Base-by-base conservation (phyloP, 106 monocot genomes). In the Dendrobium nobile region DNA sequence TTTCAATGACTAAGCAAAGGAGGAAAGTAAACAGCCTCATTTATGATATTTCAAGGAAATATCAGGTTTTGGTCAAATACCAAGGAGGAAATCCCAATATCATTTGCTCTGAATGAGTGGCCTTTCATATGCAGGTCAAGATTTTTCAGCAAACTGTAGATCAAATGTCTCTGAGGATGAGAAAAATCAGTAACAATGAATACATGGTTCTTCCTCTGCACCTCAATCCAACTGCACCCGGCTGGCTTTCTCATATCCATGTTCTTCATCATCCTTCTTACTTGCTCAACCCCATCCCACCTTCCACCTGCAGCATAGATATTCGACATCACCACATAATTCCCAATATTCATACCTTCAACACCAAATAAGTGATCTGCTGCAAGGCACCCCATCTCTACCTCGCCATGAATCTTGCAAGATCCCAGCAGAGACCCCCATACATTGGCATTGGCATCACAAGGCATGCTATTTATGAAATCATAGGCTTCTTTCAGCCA, bases 211-310 rank as follows among this genome's bases (percentile, higher is more conserved):
- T 16, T 78, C 42, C 59, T 87, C 68, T 84, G 84, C 26, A 92
- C 80, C 79, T 91, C 91, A 42, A 89, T 86, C 93, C 93, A 91
- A 76, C 93, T 94, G 79, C 93, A 94, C 13, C 94, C 94, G 1
- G 91, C 88, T 3, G 89, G 91, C 76, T 91, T 94, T 70, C 67
- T 87, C 72, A 88, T 15, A 44, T 88, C 84, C 77, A 82, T 94
- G 7, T 61, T 72, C 81, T 85, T 94, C 85, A 91, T 86, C 75
- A 89, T 48, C 42, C 67, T 78, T 61, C 94, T 80, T 17, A 94
- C 81, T n/a, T 83, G 65, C 82, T 91, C 94, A 48, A 94, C 94
- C 17, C 85, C 79, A 73, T 91, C 88, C 94, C 94, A 94, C 9
- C 54, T 89, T 81, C 76, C 84, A 58, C 80, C 86, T 7, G 91